Base-by-base conservation (phyloP, 2,329 filamentous ascomycete genomes). In the Monosporascus sp. region DNA sequence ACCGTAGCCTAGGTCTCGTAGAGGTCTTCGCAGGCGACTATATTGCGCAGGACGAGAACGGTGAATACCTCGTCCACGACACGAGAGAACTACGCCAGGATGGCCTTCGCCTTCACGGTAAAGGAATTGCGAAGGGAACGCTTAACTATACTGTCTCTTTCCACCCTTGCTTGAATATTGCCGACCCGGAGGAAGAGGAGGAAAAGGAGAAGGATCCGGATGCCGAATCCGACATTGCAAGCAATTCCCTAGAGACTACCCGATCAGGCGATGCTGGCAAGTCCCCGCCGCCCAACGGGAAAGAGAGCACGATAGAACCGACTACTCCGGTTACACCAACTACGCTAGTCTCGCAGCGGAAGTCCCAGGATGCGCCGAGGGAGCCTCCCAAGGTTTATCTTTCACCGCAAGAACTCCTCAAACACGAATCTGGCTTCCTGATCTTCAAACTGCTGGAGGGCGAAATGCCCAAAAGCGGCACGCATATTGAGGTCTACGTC, bases 381-480 rank as follows among this genome's bases (percentile, higher is more conserved):
- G 78, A 78, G 40, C 77, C 85, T 16, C 88, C 90, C 27, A 96
- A 95, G 75, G 77, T 97, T 58, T 85, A 79, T 52, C 81, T 99
- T 49, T 85, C 81, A 5, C 83, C 85, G 1, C 87, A 97, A 56
- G 89, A 97, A 67, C 79, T 99, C 20, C 74, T 87, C 61, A 85
- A 88, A 66, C 87, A 97, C 67, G 91, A 97, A 74, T 94, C 89
- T 53, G 94, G 94, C 59, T 81, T 99, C 53, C 79, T 99, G 58
- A 89, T 99, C 52, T 97, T 99, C 80, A 93, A 92, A 67, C 82
- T 99, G 53, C 84, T 97, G 68, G 92, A 97, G 57, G 91, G 87
- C 24, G 88, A 97, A 52, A 81, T 99, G 67, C 82, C 89, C 1
- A 84, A 88, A 58, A 82, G 78, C 50, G 82, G 92, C 60, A 87